Percentiles rank a stretch among this genome's conserved stretches.
Evolutionary conservation across 192 early-diverging fungal genomes (phyloP).

Genomic region (Coemansia reversa): DNA sequence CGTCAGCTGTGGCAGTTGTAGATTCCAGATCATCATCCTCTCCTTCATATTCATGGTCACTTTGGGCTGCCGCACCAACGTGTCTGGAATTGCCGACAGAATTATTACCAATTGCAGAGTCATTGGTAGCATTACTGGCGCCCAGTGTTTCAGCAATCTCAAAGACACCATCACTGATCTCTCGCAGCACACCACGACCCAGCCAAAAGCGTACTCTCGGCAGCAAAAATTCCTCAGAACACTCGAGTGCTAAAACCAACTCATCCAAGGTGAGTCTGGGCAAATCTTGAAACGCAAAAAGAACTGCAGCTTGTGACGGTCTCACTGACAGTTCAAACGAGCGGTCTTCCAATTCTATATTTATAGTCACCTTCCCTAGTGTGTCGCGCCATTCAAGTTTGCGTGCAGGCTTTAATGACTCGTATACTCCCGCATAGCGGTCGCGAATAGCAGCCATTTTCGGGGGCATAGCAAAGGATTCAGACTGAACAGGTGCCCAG

Average conservation of each 20-base stretch:
- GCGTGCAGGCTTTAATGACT: slow-evolving; percentile 58
- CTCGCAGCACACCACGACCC: slow-evolving; percentile 43
- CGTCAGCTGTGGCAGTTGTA: slow-evolving; percentile 3
- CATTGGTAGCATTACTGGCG: not conserved
- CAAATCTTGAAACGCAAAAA: slow-evolving; percentile 32
- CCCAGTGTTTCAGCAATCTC: slow-evolving; percentile 19
- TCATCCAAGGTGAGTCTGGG: slow-evolving; percentile 8
- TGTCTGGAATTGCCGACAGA: not conserved
- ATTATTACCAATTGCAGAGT: not conserved
- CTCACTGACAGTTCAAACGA: slow-evolving; percentile 49
- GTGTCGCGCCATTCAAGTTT: slow-evolving; percentile 59
- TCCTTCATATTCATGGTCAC: not conserved
- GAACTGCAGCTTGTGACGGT: slow-evolving; percentile 59
- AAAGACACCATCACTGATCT: slow-evolving; percentile 12
- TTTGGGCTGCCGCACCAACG: not conserved
- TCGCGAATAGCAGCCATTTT: slow-evolving; percentile 43
- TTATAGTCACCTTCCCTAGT: slow-evolving; percentile 57
- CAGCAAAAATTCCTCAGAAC: slow-evolving; percentile 19
- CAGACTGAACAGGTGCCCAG: slow-evolving; percentile 55
- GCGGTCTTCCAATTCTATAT: slow-evolving; percentile 58
- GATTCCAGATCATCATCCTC: slow-evolving; percentile 2
- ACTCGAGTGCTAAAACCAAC: slow-evolving; percentile 22
- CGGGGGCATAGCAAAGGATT: slow-evolving; percentile 41
- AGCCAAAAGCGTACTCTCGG: slow-evolving; percentile 39
- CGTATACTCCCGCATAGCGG: slow-evolving; percentile 52